Evolutionary conservation across 495 filamentous ascomycete species (phyloP), one percentile per base, ranked within the genome.

Genomic region (Lasiosphaeriaceae sp.): DNA sequence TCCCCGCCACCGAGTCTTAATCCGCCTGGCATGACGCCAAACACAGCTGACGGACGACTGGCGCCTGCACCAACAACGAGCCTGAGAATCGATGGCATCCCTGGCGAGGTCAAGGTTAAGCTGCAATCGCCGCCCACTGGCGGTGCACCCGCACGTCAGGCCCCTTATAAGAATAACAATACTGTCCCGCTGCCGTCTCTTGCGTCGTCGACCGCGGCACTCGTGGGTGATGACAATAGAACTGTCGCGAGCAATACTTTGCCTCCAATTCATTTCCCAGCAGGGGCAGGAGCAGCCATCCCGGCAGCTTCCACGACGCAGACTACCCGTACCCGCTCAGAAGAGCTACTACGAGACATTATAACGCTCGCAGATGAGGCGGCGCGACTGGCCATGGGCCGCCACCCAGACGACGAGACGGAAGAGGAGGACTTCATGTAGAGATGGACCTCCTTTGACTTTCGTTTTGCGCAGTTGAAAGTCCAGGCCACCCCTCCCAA

Each of bases 341-440:
- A 77, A 31, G 73, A 74, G 51, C 61, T 78, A 22, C 63, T 78
- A 0, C 58, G 72, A 19, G 74, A 77, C 45, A 71, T 78, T 11
- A 61, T 78, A 1, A 69, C 70, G 0, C 47, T 78, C 14, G 71
- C 73, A 2, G 74, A 73, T 23, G 73, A 74, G 60, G 64, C 69
- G 19, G 65, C 69, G 0, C 55, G 65, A 54, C 50, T 73, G 57
- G 60, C 65, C 14, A 63, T 66, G 22, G 62, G 58, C 0, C 44
- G 57, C 2, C 35, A 55, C 39, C 21, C 54, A 48, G 75, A 76
- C 47, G 73, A 77, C 17, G 75, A 78, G 62, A 76, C 73, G 23
- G 75, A 78, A 63, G 75, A 77, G 19, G 74, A 75, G 49, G 74
- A 75, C 21, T 75, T 75, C 49, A 75, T 76, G 62, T 73, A 58